Base-by-base conservation (phyloP, 2,329 filamentous ascomycete genomes). In the Fusarium metavorans region DNA sequence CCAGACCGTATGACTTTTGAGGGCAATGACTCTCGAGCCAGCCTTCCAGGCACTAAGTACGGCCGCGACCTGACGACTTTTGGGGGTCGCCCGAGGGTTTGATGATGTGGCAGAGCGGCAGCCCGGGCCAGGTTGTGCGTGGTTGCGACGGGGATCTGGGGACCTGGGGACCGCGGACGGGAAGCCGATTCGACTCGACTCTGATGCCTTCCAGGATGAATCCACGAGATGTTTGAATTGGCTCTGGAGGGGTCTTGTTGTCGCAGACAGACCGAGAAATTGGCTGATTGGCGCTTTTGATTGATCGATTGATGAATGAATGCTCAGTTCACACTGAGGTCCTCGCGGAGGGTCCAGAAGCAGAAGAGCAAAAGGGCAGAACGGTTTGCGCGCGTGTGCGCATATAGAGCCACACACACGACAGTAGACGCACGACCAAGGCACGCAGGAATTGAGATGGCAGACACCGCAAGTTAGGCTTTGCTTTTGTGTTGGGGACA, bases 1-100 rank as follows among this genome's bases (percentile, higher is more conserved):
- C 71, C 71, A 72, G 60, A 78, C 76, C 76, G 76, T 78, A 78
- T 78, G 76, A 78, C 76, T 78, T 75, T 78, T 37, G 63, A 68
- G 58, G 65, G 66, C 65, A 73, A 76, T 76, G 71, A 72, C 69
- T 73, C 70, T 75, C 68, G 35, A 76, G 60, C 68, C 62, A 75
- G 73, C 37, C 64, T 64, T 68, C 68, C 65, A 72, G 67, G 65
- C 67, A 68, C 67, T 69, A 61, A 48, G 64, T 73, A 68, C 75
- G 60, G 52, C 68, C 65, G 72, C 68, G 63, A 78, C 74, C 76
- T 78, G 74, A 77, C 71, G 76, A 78, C 74, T 76, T 76, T 74
- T 67, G 59, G 63, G 59, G 63, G 64, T 73, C 69, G 64, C 64
- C 64, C 63, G 67, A 67, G 73, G 61, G 67, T 57, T 63, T 73